These are phyloP conservation scores for Hortaea werneckii DNA, from an alignment of 2,329 filamentous ascomycete genomes.

Conservation along the genomic window DNA sequence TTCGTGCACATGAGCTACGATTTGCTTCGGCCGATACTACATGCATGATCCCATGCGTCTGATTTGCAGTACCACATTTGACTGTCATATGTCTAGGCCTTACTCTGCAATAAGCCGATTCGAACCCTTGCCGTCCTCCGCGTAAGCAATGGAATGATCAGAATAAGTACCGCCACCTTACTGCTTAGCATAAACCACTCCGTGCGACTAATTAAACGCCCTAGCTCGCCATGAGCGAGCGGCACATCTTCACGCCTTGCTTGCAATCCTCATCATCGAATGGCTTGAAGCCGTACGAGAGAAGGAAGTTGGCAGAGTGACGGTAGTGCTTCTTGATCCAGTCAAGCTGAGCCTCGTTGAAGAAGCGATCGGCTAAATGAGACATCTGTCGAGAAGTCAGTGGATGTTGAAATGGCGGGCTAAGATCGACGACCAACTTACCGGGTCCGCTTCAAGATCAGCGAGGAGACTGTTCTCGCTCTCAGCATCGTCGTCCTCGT, in stretches of 20 bases:
- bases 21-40: too few species aligned
- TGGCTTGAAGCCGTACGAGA: constrained; percentile 6
- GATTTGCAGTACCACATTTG: too few species aligned
- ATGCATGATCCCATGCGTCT: too few species aligned
- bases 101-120: too few species aligned
- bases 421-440: neutral
- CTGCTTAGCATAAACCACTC: too few species aligned
- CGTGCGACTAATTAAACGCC: too few species aligned
- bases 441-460: constrained; percentile 7
- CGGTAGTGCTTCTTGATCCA: constrained; percentile 12
- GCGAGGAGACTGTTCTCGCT: constrained; percentile 2
- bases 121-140: too few species aligned
- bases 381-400: neutral
- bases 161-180: too few species aligned
- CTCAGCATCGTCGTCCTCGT: constrained; percentile 16
- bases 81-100: too few species aligned
- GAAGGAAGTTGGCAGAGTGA: constrained; percentile 7
- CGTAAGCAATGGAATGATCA: too few species aligned
- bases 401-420: neutral
- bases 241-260: constrained; percentile 1
- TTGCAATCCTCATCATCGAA: constrained; percentile 9
- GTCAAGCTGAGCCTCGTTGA: constrained; percentile 8
- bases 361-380: constrained; percentile 13
- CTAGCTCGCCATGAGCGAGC: neutral
- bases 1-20: too few species aligned